Base-by-base conservation (phyloP, 495 filamentous ascomycete species). In the Xylaria longipes region DNA sequence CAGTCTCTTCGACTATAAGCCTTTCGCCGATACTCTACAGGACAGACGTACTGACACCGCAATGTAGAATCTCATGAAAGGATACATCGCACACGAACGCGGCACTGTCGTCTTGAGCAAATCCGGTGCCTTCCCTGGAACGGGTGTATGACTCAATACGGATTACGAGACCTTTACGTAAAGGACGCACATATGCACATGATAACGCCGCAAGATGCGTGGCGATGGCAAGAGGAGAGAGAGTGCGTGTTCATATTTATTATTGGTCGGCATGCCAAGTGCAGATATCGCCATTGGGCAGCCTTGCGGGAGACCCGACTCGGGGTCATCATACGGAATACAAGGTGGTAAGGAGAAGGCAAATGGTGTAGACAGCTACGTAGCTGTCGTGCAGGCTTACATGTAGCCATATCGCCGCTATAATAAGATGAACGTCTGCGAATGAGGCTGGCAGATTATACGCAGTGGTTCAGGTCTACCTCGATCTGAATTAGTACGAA, bases 81-180 rank as follows among this genome's bases (percentile, higher is more conserved):
- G 96, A 65, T 99, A 99, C 82, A 98, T 99, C 72, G 89, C 94
- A 37, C 93, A 94, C 69, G 95, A 97, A 65, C 89, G 90, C 58
- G 92, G 92, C 68, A 93, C 91, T 64, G 91, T 98, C 25, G 96
- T 99, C 39, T 83, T 99, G 69, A 97, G 93, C 80, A 97, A 97
- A 80, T 89, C 83, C 29, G 93, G 93, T 54, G 95, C 95, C 5
- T 99, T 99, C 78, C 96, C 96, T 1, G 96, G 95, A n/a, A 99
- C 96, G 7, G 92, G 92, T 15, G 90, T 98, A 62, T 97, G 89
- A 92, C 71, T 71, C 71, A 33, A 52, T 11, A 41, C 6, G 12
- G 25, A 35, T n/a, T 27, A 3, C 14, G 48, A 54, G 22, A 20
- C 22, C 7, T 22, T 45, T 29, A 29, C 64, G 17, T 35, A 39